These are phyloP conservation scores for Hymenoscyphus infarciens DNA, from an alignment of 2,329 filamentous ascomycete genomes.

Conservation along the genomic window DNA sequence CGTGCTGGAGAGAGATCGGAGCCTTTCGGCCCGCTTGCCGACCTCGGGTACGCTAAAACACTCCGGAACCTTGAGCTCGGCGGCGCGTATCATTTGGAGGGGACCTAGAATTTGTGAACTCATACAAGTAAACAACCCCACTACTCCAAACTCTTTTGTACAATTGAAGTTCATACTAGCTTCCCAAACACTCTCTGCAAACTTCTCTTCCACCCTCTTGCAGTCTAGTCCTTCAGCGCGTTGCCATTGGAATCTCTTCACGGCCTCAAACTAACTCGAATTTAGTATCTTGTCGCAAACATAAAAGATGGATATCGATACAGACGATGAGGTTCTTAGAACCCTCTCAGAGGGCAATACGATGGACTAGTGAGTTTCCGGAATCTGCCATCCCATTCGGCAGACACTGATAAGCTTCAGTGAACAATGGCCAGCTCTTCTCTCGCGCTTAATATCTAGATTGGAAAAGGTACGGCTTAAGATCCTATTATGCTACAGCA, in stretches of 20 bases:
- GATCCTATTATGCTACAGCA: neutral
- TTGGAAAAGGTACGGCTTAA: constrained; percentile 35
- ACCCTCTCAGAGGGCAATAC: constrained; percentile 48
- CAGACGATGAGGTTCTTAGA: constrained; percentile 41
- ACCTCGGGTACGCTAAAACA: neutral
- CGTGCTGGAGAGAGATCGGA: neutral
- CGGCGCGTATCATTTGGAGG: neutral
- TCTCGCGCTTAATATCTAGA: constrained; percentile 38
- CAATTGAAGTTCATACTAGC: neutral
- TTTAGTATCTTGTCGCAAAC: constrained; percentile 28
- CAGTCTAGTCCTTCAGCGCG: neutral
- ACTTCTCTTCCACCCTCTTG: neutral
- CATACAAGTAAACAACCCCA: neutral
- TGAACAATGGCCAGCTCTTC: constrained; percentile 39
- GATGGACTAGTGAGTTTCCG: constrained; percentile 52
- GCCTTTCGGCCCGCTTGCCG: neutral
- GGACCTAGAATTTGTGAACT: neutral
- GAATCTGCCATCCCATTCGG: constrained; percentile 4
- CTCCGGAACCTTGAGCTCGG: neutral
- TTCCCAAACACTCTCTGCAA: neutral
- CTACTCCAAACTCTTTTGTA: neutral
- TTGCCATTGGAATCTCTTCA: neutral
- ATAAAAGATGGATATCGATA: constrained; percentile 52
- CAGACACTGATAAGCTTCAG: constrained; percentile 30
- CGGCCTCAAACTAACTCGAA: neutral